phyloP scores from a whole-genome alignment of 2,329 filamentous ascomycete genomes.

The Eutypa lata region DNA sequence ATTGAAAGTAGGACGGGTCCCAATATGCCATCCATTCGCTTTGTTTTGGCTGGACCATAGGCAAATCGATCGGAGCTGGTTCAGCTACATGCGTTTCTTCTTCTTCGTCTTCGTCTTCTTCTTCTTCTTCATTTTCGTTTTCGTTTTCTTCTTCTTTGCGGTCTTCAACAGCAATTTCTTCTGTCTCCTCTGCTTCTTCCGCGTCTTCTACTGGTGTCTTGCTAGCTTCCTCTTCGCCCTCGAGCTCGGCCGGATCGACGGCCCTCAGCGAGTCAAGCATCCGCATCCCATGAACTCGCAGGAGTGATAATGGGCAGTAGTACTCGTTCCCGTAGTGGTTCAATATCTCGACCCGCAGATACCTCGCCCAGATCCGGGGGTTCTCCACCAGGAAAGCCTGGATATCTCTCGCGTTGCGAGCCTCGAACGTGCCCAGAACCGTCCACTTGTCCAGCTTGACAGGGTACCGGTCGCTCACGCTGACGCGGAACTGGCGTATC shows the following conservation, averaged over 20 bases:
- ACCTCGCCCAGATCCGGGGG: slow-evolving; percentile 92
- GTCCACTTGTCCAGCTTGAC: slow-evolving; percentile 92
- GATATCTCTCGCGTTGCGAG: slow-evolving; percentile 86
- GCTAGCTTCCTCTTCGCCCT: slow-evolving; percentile 49
- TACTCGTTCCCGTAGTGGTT: slow-evolving; percentile 95
- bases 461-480: slow-evolving; percentile 91
- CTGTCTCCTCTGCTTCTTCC: slow-evolving; percentile 30
- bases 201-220: slow-evolving; percentile 27
- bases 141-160: not conserved
- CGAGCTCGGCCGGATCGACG: slow-evolving; percentile 65
- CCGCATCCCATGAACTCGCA: slow-evolving; percentile 92
- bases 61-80: slow-evolving; percentile 17
- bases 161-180: slow-evolving; percentile 14
- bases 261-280: slow-evolving; percentile 93
- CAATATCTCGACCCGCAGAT: slow-evolving; percentile 86
- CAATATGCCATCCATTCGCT: slow-evolving; percentile 23
- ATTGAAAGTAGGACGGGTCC: slow-evolving; percentile 24
- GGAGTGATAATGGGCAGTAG: slow-evolving; percentile 87
- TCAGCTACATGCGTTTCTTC: slow-evolving; percentile 21
- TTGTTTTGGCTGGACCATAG: slow-evolving; percentile 13
- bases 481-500: slow-evolving; percentile 85
- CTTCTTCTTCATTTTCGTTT: slow-evolving; percentile 8
- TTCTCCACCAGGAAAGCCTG: slow-evolving; percentile 94
- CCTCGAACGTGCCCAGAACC: slow-evolving; percentile 82
- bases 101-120: slow-evolving; percentile 10